Percentiles rank a stretch among this genome's conserved stretches.
These are phyloP conservation scores for Musa troglodytarum DNA, from an alignment of 176 grass and related monocot genomes.

Conservation along the genomic window DNA sequence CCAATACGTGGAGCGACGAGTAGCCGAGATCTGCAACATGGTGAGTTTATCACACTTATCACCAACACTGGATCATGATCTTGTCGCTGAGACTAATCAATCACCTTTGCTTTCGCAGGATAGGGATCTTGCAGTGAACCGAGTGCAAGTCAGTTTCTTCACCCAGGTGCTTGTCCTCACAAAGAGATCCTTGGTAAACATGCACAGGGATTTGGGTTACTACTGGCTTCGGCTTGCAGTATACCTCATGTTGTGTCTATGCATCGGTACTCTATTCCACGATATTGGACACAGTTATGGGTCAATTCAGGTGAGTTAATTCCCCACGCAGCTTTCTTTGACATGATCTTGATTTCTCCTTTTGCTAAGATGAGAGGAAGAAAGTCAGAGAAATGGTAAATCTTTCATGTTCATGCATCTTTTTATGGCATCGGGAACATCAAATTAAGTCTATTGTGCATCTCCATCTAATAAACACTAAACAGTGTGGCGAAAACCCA, in stretches of 20 bases:
- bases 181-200: constrained; percentile 45
- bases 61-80: too few species aligned
- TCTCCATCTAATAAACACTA: too few species aligned
- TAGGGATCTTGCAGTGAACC: constrained; percentile 23
- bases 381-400: too few species aligned
- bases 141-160: constrained; percentile 26
- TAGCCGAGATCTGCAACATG: constrained; percentile 24
- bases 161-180: constrained; percentile 35
- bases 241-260: constrained; percentile 27
- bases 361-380: too few species aligned
- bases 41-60: constrained; percentile 10
- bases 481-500: too few species aligned
- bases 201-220: constrained; percentile 47
- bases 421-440: too few species aligned
- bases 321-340: too few species aligned
- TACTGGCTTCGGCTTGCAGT: constrained; percentile 49
- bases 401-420: too few species aligned
- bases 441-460: too few species aligned
- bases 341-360: too few species aligned
- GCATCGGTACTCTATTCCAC: constrained; percentile 47
- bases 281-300: constrained; percentile 34
- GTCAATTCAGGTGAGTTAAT: constrained; percentile 33
- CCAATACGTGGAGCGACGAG: constrained; percentile 11
- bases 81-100: too few species aligned
- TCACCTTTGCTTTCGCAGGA: not conserved